A percentile compares a stretch with the other conserved stretches of the same genome.
Conservation (phyloP, 2,329 filamentous ascomycete genomes). For the Fusarium cicatricum region DNA sequence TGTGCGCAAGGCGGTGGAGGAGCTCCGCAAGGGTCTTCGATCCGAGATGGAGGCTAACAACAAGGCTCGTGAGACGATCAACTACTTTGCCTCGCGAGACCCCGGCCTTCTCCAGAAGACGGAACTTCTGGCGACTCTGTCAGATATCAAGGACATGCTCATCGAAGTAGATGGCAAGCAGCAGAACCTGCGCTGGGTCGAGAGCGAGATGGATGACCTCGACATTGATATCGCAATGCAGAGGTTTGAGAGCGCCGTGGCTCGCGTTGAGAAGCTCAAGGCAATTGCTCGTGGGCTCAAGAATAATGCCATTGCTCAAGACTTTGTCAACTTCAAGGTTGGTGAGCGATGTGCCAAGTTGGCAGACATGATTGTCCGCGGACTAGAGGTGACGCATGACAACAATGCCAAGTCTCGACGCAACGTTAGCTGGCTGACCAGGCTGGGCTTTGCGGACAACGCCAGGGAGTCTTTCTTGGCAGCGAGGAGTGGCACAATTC, state of each 20-base stretch:
- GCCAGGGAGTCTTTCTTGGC: conserved; percentile 88
- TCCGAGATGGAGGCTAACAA: conserved; percentile 89
- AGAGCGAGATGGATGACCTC: conserved; percentile 92
- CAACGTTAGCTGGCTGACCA: conserved; percentile 83
- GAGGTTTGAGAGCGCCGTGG: conserved; percentile 84
- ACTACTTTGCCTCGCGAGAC: conserved; percentile 83
- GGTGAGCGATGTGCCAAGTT: conserved; percentile 84
- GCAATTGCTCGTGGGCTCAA: conserved; percentile 81
- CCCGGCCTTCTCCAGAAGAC: conserved; percentile 80
- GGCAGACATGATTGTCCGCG: conserved; percentile 77
- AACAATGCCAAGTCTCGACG: conserved; percentile 80
- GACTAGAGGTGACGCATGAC: conserved; percentile 79
- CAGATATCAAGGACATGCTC: conserved; percentile 83
- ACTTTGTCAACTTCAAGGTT: conserved; percentile 91
- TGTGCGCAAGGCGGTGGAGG: conserved; percentile 91
- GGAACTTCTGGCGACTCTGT: conserved; percentile 79
- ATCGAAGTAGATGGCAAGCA: conserved; percentile 97
- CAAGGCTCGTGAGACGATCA: conserved; percentile 83
- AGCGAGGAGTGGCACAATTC: conserved; percentile 79
- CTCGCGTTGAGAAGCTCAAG: conserved; percentile 84
- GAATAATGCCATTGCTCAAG: conserved; percentile 86
- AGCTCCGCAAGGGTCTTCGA: conserved; percentile 84
- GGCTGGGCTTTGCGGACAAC: conserved; percentile 88
- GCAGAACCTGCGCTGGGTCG: conserved; percentile 94
- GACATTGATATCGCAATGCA: conserved; percentile 96